A percentile compares a stretch with the other conserved stretches of the same genome.
Evolutionary conservation across 2,329 filamentous ascomycete genomes (phyloP).

Genomic region (Penicillium sclerotiorum): DNA sequence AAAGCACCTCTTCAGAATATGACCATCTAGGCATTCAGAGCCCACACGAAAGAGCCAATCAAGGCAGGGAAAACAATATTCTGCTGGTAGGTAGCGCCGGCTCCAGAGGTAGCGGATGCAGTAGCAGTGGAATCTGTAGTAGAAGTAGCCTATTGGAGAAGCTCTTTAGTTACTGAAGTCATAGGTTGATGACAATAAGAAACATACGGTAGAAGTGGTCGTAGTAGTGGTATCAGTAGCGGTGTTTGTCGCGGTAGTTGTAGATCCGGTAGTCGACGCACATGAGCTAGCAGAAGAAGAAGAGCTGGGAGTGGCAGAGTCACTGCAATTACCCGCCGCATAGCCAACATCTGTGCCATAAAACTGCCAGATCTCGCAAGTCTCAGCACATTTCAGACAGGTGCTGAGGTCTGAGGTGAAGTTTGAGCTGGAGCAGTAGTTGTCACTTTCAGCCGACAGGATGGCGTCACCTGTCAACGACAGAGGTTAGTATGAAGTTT

Average conservation of each 20-base stretch:
- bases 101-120: not conserved
- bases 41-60: conserved; percentile 6
- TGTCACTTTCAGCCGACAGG: conserved; percentile 11
- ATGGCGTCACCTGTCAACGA: not conserved
- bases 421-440: conserved; percentile 32
- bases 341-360: conserved; percentile 44
- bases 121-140: not conserved
- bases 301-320: conserved; percentile 13
- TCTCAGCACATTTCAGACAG: conserved; percentile 47
- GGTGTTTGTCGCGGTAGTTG: not conserved
- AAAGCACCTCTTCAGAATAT: too few species aligned
- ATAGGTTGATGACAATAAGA: not conserved
- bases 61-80: not conserved
- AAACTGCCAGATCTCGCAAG: conserved; percentile 49
- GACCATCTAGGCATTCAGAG: too few species aligned
- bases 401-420: conserved; percentile 28
- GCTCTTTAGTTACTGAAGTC: not conserved
- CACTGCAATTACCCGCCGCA: conserved; percentile 41
- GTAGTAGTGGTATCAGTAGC: not conserved
- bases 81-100: not conserved
- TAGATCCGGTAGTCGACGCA: not conserved
- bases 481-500: conserved; percentile 4
- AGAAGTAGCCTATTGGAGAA: not conserved
- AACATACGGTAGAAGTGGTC: not conserved
- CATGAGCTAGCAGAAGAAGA: conserved; percentile 2